Evolutionary conservation across 176 grass and related monocot species (phyloP), one percentile per base, ranked within the genome.

Genomic region (Zizania latifolia): DNA sequence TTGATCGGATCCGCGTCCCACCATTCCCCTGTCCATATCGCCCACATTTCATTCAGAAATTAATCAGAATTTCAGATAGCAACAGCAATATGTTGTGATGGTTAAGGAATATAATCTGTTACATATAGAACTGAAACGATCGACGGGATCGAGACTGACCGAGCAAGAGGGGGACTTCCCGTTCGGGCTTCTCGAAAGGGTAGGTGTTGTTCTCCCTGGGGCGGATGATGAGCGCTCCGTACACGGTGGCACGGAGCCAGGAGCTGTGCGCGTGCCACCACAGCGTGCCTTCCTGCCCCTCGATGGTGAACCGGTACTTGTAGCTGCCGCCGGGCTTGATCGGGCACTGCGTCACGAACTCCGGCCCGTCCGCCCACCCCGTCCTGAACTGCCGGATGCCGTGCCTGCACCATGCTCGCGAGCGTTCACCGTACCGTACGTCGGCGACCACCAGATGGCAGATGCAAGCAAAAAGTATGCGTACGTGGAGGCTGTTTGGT

Each of bases 191-290:
- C 7, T 16, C 61, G 78, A 95, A 95, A 1, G 92, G 92, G 76
- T 91, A 91, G 34, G 79, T n/a, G n/a, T 67, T 70, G 60, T 67
- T 46, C 16, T 74, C 83, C 66, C 54, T 71, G 50, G 92, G 92
- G 37, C 82, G 71, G 65, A 94, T 84, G 79, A 94, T 58, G 66
- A 94, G 85, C 13, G 85, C 92, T 34, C 92, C 92, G 22, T 94
- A 89, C 40, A 94, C 86, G 39, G 92, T 91, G 57, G 92, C 88
- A 56, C 92, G 28, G 71, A 94, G 92, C 85, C 88, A 94, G 51
- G 92, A 94, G 80, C 88, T 94, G 64, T 96, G 92, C 2, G 92
- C 92, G 78, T 96, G 89, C 92, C 92, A 96, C 92, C 92, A 96
- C 51, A 96, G 69, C 27, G 89, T 96, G 76, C 92, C 92, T 55